Conservation (phyloP, 1,284 basidiomycete species). For the Malassezia furfur region DNA sequence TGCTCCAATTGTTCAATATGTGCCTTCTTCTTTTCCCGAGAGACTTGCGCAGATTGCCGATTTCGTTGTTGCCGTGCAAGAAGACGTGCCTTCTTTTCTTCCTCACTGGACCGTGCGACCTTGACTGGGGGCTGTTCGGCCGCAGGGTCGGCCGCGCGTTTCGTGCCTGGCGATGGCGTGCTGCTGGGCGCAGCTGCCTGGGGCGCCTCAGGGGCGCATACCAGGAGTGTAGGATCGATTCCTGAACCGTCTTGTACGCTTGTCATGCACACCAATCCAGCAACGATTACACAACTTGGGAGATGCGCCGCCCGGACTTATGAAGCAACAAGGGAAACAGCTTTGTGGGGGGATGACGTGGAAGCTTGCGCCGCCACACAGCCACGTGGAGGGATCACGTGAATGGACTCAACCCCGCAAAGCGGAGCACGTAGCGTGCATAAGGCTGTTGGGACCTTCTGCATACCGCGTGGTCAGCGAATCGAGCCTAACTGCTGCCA, state of each 20-base stretch:
- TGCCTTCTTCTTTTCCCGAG: constrained; percentile 42
- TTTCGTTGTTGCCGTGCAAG: constrained; percentile 44
- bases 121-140: background rate
- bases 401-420: background rate
- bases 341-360: constrained; percentile 9
- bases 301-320: background rate
- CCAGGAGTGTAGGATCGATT: constrained; percentile 14
- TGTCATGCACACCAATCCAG: background rate
- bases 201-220: background rate
- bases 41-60: constrained; percentile 42
- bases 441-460: background rate
- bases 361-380: background rate
- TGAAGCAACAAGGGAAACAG: background rate
- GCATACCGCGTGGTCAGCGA: background rate
- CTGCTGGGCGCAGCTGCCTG: no score
- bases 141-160: background rate
- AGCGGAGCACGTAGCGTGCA: background rate
- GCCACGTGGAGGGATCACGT: background rate
- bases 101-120: constrained; percentile 18
- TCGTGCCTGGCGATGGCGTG: background rate
- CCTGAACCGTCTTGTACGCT: background rate
- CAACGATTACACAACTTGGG: background rate
- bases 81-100: constrained; percentile 37
- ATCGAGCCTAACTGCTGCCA: background rate
- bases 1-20: constrained; percentile 35